A percentile compares a stretch with the other conserved stretches of the same genome.
Conservation (phyloP, 2,329 filamentous ascomycete genomes). For the Mariannaea sp. region DNA sequence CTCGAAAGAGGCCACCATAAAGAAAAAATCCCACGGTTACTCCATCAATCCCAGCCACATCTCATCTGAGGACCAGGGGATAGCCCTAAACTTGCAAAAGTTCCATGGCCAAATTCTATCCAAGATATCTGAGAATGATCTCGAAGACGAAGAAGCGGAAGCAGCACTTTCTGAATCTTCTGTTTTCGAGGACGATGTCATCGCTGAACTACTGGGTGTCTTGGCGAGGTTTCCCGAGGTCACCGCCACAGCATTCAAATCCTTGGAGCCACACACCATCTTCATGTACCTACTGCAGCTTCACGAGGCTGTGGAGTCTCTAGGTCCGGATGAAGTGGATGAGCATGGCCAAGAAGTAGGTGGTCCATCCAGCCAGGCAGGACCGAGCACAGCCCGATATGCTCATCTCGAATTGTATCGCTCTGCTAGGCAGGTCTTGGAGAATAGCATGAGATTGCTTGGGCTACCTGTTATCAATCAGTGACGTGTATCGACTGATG, state of each 20-base stretch:
- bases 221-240: slow-evolving; percentile 69
- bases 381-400: neutral
- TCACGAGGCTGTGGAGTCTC: slow-evolving; percentile 2
- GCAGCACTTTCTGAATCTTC: slow-evolving; percentile 1
- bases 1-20: slow-evolving; percentile 29
- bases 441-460: slow-evolving; percentile 21
- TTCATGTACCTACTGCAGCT: slow-evolving; percentile 59
- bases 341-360: neutral
- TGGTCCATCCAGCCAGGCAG: neutral
- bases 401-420: slow-evolving; percentile 16
- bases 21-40: slow-evolving; percentile 27
- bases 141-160: neutral
- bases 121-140: slow-evolving; percentile 2
- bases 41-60: slow-evolving; percentile 23
- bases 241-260: slow-evolving; percentile 64
- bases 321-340: neutral
- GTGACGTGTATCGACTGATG: neutral
- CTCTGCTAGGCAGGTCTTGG: slow-evolving; percentile 13
- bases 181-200: slow-evolving; percentile 2
- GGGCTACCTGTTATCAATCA: slow-evolving; percentile 16
- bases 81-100: neutral
- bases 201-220: slow-evolving; percentile 53
- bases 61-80: neutral
- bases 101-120: neutral
- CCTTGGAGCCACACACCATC: slow-evolving; percentile 67